These are phyloP conservation scores for Apostasia ramifera DNA, from an alignment of 106 monocot species.

Conservation along the genomic window DNA sequence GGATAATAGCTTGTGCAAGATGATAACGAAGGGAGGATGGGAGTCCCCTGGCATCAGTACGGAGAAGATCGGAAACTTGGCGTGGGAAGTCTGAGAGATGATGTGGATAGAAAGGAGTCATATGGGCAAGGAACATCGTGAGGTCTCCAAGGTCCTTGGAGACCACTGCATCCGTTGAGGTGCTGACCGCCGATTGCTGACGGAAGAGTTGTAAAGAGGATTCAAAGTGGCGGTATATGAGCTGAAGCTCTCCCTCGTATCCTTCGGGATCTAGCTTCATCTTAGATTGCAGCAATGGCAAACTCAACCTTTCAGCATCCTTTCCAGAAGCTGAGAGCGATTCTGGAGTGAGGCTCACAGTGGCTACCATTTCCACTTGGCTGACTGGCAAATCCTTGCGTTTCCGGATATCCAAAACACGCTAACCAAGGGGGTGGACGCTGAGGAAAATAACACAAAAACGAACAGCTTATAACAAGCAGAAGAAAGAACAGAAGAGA, in stretches of 20 bases:
- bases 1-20: slow-evolving; percentile 64
- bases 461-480: not conserved
- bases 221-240: slow-evolving; percentile 67
- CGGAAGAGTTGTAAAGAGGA: slow-evolving; percentile 71
- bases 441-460: not conserved
- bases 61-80: slow-evolving; percentile 41
- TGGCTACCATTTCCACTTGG: slow-evolving; percentile 6
- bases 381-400: slow-evolving; percentile 2
- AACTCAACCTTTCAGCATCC: slow-evolving; percentile 31
- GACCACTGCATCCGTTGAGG: slow-evolving; percentile 39
- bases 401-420: not conserved
- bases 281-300: slow-evolving; percentile 77
- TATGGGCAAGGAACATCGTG: slow-evolving; percentile 77
- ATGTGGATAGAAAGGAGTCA: slow-evolving; percentile 65
- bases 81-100: slow-evolving; percentile 44
- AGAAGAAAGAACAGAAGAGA: not conserved
- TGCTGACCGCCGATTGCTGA: slow-evolving; percentile 43
- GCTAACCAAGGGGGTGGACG: not conserved
- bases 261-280: slow-evolving; percentile 92
- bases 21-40: slow-evolving; percentile 55
- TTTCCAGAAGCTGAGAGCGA: slow-evolving; percentile 47
- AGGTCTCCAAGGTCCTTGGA: slow-evolving; percentile 74
- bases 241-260: slow-evolving; percentile 65
- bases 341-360: slow-evolving; percentile 35
- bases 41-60: slow-evolving; percentile 35